Evolutionary conservation across 1,284 basidiomycete genomes (phyloP).

Genomic region (Cronartium quercuum): DNA sequence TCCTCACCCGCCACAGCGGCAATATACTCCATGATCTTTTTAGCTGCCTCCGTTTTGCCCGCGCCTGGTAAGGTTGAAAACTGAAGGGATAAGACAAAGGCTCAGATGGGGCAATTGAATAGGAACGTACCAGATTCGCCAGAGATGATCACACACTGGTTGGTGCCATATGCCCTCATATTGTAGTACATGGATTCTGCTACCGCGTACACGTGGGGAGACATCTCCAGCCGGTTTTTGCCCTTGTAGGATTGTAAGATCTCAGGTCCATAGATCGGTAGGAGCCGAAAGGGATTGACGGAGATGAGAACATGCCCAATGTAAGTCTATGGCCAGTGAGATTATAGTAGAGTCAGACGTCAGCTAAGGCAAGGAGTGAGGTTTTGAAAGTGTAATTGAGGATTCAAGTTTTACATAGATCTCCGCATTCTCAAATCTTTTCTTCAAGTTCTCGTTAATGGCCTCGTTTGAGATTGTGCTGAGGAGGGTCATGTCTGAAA

Average conservation of each 20-base stretch:
- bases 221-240: conserved; percentile 96
- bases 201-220: conserved; percentile 95
- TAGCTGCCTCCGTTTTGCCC: conserved; percentile 94
- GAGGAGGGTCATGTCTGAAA: conserved; percentile 96
- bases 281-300: conserved; percentile 93
- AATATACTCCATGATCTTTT: conserved; percentile 99
- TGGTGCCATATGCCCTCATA: conserved; percentile 99
- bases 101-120: neutral
- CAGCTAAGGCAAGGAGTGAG: neutral
- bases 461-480: conserved; percentile 96
- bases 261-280: conserved; percentile 80
- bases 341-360: neutral
- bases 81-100: conserved; percentile 46
- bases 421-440: conserved; percentile 88
- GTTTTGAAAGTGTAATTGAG: neutral
- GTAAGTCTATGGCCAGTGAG: conserved; percentile 61
- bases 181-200: conserved; percentile 97
- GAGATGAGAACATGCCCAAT: conserved; percentile 97
- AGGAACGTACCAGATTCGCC: conserved; percentile 67
- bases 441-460: conserved; percentile 96
- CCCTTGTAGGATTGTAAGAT: conserved; percentile 80
- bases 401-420: conserved; percentile 62
- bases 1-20: conserved; percentile 83
- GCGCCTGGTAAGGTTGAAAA: conserved; percentile 56
- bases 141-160: conserved; percentile 99